A percentile compares a stretch with the other conserved stretches of the same genome.
Evolutionary conservation across 23 red algal species (phyloP).

Genomic region (Chondrus crispus): DNA sequence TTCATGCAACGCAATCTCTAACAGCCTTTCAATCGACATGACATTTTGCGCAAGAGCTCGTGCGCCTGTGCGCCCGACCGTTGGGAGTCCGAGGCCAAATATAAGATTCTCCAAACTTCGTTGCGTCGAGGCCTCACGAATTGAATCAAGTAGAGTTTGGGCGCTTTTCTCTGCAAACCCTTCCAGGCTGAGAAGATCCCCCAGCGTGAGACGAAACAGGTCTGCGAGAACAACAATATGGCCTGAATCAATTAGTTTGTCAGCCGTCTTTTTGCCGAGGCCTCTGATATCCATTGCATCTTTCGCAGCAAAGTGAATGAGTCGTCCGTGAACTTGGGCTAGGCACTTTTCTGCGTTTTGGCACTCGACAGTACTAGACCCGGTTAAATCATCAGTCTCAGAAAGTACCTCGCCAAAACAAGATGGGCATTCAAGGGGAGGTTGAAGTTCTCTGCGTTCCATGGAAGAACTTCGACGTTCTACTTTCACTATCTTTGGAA

Average conservation of each 20-base stretch:
- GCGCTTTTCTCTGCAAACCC: constrained; percentile 56
- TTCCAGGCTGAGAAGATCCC: constrained; percentile 31
- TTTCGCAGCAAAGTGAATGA: constrained; percentile 49
- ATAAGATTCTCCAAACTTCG: constrained; percentile 48
- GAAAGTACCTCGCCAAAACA: constrained; percentile 12
- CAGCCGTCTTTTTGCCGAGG: constrained; percentile 52
- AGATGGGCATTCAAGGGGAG: constrained; percentile 40
- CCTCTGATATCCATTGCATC: constrained; percentile 68
- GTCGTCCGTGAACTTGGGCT: constrained; percentile 33
- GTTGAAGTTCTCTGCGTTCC: not conserved
- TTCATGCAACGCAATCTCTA: not conserved
- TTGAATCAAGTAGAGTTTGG: constrained; percentile 17
- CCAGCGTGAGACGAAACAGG: constrained; percentile 51
- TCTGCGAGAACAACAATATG: constrained; percentile 36
- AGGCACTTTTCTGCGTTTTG: constrained; percentile 33
- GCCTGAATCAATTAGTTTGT: constrained; percentile 50
- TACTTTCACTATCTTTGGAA: constrained; percentile 66
- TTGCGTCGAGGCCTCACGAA: constrained; percentile 10
- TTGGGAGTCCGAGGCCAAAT: constrained; percentile 40
- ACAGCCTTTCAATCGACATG: not conserved
- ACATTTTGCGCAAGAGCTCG: constrained; percentile 33
- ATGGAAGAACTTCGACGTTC: not conserved
- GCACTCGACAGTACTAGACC: constrained; percentile 37
- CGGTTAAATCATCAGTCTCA: constrained; percentile 1
- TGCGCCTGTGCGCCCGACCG: constrained; percentile 44